phyloP scores from a whole-genome alignment of 2,329 filamentous ascomycete genomes.

The Trichoderma asperellum region DNA sequence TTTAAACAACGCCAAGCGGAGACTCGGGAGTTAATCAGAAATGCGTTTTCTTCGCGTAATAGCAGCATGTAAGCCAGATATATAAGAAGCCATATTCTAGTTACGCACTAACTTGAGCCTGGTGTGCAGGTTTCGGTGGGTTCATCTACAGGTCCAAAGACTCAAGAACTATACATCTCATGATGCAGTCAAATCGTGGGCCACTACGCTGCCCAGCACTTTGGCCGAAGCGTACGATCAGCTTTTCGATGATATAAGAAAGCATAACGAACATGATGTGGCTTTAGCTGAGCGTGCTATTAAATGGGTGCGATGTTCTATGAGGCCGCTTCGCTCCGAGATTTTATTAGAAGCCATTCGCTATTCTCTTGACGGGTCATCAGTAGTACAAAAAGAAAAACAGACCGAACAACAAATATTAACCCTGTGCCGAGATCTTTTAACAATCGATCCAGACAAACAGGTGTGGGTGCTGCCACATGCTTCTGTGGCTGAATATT shows the following conservation, averaged over 20 bases:
- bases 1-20: background rate
- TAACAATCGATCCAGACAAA: background rate
- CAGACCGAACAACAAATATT: constrained; percentile 6
- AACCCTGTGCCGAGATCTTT: constrained; percentile 17
- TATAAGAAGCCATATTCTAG: background rate
- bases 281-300: constrained; percentile 21
- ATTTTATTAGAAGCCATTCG: background rate
- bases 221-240: constrained; percentile 30
- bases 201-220: constrained; percentile 26
- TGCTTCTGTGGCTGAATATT: constrained; percentile 27
- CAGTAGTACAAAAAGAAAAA: background rate
- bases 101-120: background rate
- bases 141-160: constrained; percentile 30
- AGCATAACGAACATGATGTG: background rate
- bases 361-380: background rate
- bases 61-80: constrained; percentile 11
- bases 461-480: constrained; percentile 19
- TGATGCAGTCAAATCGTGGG: constrained; percentile 28
- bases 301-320: constrained; percentile 16
- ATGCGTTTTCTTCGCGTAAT: background rate
- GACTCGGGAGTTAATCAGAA: background rate
- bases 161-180: constrained; percentile 23
- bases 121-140: constrained; percentile 33
- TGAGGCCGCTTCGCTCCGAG: background rate
- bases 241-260: constrained; percentile 12